Evolutionary conservation across 192 early-diverging fungal species (phyloP).

Genomic region (Coemansia erecta): DNA sequence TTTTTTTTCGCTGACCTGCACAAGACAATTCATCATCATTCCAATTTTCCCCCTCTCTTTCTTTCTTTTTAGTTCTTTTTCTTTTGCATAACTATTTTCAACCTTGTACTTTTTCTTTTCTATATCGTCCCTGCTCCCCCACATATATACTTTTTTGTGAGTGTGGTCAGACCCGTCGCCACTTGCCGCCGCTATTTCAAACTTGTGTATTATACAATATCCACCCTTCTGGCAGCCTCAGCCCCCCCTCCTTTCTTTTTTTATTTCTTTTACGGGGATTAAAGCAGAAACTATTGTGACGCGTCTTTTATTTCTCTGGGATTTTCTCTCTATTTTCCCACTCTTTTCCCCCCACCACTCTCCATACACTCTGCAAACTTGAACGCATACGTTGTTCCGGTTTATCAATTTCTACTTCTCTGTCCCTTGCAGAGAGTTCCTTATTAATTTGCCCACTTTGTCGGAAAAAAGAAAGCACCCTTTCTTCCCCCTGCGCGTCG

Average conservation of each 20-base stretch:
- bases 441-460: too few relatives aligned
- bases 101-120: neutral
- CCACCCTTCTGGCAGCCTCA: too few relatives aligned
- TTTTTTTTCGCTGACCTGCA: neutral
- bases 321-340: neutral
- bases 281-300: neutral
- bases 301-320: neutral
- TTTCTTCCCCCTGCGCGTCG: too few relatives aligned
- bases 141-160: conserved; percentile 6
- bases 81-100: conserved; percentile 2
- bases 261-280: neutral
- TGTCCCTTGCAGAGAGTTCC: too few relatives aligned
- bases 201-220: conserved; percentile 1
- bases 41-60: neutral
- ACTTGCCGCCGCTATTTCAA: neutral
- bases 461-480: too few relatives aligned
- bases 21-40: neutral
- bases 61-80: conserved; percentile 3
- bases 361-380: too few relatives aligned
- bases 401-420: too few relatives aligned
- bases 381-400: too few relatives aligned
- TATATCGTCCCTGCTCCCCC: neutral
- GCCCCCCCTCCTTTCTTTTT: neutral
- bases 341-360: too few relatives aligned
- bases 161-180: too few relatives aligned